Percentiles rank a stretch among this genome's conserved stretches.
Evolutionary conservation across 495 filamentous ascomycete species (phyloP).

Genomic region (Aspergillus haitiensis): DNA sequence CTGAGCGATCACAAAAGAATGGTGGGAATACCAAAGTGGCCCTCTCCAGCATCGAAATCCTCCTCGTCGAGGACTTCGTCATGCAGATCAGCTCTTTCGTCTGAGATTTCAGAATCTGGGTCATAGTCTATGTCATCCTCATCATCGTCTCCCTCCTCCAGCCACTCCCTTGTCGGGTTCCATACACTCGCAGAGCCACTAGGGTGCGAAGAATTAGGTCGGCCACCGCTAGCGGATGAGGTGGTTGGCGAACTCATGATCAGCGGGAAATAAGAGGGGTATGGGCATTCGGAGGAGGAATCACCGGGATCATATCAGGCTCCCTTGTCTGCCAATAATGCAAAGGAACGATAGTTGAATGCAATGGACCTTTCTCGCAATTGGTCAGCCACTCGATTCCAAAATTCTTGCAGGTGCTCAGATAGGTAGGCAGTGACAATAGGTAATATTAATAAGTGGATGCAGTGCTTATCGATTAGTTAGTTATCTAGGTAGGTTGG

Average conservation of each 20-base stretch:
- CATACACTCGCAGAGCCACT: slow-evolving; percentile 24
- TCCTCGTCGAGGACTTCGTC: slow-evolving; percentile 33
- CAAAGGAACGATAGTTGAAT: slow-evolving; percentile 2
- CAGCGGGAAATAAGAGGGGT: slow-evolving; percentile 13
- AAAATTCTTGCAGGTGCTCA: too few relatives aligned
- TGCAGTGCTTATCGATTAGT: background rate
- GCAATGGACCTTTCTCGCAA: slow-evolving; percentile 13
- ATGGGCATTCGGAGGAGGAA: background rate
- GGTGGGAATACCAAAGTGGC: slow-evolving; percentile 29
- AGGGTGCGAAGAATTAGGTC: slow-evolving; percentile 9
- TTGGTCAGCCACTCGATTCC: slow-evolving; percentile 8
- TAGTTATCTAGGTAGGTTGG: too few relatives aligned
- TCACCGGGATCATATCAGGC: slow-evolving; percentile 18
- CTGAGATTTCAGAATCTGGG: slow-evolving; percentile 28
- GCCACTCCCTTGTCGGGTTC: slow-evolving; percentile 45
- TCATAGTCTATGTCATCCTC: slow-evolving; percentile 55
- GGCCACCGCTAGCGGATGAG: slow-evolving; percentile 21
- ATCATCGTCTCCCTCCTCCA: slow-evolving; percentile 42
- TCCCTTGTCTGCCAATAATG: slow-evolving; percentile 2
- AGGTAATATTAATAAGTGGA: too few relatives aligned
- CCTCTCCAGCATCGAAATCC: slow-evolving; percentile 26
- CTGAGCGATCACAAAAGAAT: slow-evolving; percentile 26
- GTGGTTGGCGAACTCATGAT: slow-evolving; percentile 25
- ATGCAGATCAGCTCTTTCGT: slow-evolving; percentile 46
- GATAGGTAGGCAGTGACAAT: background rate